Percentiles rank a stretch among this genome's conserved stretches.
These are phyloP conservation scores for Scutellaria galericulata DNA, from an alignment of 257 asterid genomes.

Conservation along the genomic window DNA sequence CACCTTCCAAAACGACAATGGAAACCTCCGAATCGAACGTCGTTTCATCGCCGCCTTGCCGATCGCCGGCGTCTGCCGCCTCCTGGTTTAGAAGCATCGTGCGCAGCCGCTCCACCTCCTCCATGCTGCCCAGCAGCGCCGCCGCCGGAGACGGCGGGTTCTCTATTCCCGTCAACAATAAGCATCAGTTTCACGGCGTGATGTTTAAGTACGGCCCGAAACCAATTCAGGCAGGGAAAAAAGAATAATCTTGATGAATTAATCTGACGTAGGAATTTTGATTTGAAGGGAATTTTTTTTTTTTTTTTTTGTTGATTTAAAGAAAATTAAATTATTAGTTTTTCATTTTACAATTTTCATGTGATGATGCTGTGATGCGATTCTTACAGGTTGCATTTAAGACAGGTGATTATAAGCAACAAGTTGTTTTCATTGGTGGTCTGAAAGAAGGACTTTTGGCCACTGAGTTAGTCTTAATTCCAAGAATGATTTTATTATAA, in stretches of 20 bases:
- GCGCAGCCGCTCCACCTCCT: slow-evolving; percentile 63
- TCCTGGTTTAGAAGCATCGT: slow-evolving; percentile 83
- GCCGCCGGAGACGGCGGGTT: slow-evolving; percentile 42
- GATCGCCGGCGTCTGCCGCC: slow-evolving; percentile 46
- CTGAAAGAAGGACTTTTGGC: slow-evolving; percentile 92
- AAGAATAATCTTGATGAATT: slow-evolving; percentile 12
- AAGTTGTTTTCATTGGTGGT: slow-evolving; percentile 90
- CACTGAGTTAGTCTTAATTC: slow-evolving; percentile 59
- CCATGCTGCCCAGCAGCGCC: slow-evolving; percentile 46
- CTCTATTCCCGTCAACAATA: slow-evolving; percentile 61
- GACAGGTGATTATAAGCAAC: slow-evolving; percentile 83
- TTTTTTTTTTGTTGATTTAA: background rate
- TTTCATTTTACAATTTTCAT: background rate
- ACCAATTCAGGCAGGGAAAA: slow-evolving; percentile 66
- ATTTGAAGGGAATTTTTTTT: background rate
- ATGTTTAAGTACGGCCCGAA: slow-evolving; percentile 88
- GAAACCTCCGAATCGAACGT: slow-evolving; percentile 47
- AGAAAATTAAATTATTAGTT: background rate
- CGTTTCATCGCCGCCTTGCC: slow-evolving; percentile 53
- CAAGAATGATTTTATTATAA: background rate
- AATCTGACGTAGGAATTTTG: background rate
- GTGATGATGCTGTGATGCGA: background rate
- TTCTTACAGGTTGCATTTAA: slow-evolving; percentile 82
- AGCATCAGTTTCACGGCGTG: slow-evolving; percentile 73
- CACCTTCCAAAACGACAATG: slow-evolving; percentile 30